Base-by-base conservation (phyloP, 73 alveolate species). In the Tetrahymena elliotti region DNA sequence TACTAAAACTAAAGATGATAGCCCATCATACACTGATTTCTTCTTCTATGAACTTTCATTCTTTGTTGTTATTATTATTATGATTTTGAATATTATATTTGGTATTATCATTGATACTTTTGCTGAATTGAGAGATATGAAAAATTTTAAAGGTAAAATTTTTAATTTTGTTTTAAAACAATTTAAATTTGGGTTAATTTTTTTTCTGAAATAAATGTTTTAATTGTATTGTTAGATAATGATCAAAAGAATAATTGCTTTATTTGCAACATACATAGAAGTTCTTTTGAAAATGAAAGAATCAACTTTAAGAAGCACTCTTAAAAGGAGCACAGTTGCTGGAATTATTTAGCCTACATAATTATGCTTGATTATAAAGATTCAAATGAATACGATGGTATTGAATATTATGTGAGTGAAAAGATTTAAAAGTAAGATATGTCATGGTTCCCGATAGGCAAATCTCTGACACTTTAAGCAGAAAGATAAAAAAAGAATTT, bases 81-180 rank as follows among this genome's bases (percentile, higher is more conserved):
- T 98, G 97, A 83, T 97, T 39, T 97, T 98, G 93, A 98, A 98
- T 20, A 95, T 98, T 95, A 93, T 98, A 92, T 96, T 97, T 93
- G 99, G 99, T 53, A 98, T 98, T 38, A 98, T 98, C 38, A 98
- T 98, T 52, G 99, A 98, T 83, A 99, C 99, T 20, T 98, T 98
- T 95, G 97, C 99, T 52, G 99, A 97, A 40, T 93, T 98, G 52
- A 95, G 99, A 93, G 98, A 98, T 92, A 93, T 97, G 68, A 98
- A 97, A 93, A 96, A 97, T 33, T 53, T 84, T 34, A 94, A 88
- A 94, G 96, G 96, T 94, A 88, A 41, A 31, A 6, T 84, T 33
- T 16, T 83, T 35, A 16, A 8, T 35, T 83, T 84, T 37, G 36
- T 27, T 36, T n/a, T 4, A 18, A 4, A 47, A 0, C 82, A 2